Evolutionary conservation across 805 yeast species (phyloP).

Genomic region (Scheffersomyces coipomensis): DNA sequence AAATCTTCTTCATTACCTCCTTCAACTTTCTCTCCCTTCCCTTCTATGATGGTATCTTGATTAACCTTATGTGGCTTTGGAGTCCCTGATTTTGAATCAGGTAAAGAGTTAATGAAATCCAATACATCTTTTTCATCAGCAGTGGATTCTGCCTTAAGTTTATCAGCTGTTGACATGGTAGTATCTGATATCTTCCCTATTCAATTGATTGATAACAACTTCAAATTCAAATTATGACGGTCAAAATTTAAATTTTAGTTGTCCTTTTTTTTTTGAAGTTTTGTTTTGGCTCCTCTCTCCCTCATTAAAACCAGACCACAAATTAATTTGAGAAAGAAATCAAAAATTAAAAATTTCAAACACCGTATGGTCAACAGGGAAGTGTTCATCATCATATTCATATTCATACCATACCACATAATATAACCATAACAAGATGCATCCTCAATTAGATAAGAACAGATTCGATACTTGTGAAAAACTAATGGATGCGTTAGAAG

Average conservation of each 20-base stretch:
- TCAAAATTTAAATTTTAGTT: too few relatives aligned
- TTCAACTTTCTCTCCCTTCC: conserved; percentile 8
- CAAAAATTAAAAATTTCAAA: too few relatives aligned
- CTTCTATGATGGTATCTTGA: background rate
- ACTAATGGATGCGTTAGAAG: conserved; percentile 82
- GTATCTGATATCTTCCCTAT: too few relatives aligned
- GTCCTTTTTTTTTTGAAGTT: too few relatives aligned
- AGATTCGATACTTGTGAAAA: conserved; percentile 63
- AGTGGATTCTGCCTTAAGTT: background rate
- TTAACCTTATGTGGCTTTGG: conserved; percentile 25
- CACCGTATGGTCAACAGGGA: too few relatives aligned
- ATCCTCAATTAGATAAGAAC: conserved; percentile 44
- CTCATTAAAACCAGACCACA: too few relatives aligned
- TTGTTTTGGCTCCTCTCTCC: too few relatives aligned
- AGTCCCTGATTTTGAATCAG: conserved; percentile 49
- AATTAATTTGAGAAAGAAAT: too few relatives aligned
- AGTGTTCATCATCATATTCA: too few relatives aligned
- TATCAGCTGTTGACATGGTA: background rate
- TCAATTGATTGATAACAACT: too few relatives aligned
- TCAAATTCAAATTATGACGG: too few relatives aligned
- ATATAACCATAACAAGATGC: conserved; percentile 23
- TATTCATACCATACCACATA: too few relatives aligned
- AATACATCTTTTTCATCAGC: conserved; percentile 59
- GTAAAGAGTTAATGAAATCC: conserved; percentile 77
- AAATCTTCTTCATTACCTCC: conserved; percentile 51